Percentiles rank a stretch among this genome's conserved stretches.
Evolutionary conservation across 2,329 filamentous ascomycete genomes (phyloP).

Genomic region (Epichloe hybrida): DNA sequence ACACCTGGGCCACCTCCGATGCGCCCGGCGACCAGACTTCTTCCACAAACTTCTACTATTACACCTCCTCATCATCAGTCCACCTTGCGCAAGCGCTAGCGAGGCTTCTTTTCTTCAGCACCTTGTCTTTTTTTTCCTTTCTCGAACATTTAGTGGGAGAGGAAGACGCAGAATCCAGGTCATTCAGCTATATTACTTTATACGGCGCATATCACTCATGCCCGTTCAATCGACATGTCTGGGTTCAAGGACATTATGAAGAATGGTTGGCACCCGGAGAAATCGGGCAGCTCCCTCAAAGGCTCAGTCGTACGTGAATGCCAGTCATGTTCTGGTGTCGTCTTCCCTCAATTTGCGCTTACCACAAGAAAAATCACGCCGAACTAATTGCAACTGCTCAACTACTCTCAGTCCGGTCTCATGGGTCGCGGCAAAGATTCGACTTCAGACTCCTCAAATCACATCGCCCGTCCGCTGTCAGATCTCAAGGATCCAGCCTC

Average conservation of each 20-base stretch:
- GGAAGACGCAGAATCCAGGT: background rate
- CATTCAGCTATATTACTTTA: background rate
- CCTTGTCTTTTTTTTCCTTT: background rate
- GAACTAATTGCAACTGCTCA: background rate
- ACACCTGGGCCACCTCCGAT: constrained; percentile 1
- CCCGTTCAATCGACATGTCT: constrained; percentile 21
- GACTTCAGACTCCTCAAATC: constrained; percentile 12
- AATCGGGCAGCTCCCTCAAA: constrained; percentile 22
- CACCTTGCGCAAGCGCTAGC: background rate
- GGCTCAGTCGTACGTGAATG: constrained; percentile 26
- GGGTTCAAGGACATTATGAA: constrained; percentile 35
- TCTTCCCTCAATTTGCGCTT: background rate
- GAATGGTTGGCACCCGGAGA: constrained; percentile 39
- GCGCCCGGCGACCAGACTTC: background rate
- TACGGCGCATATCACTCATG: background rate
- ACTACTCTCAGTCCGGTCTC: constrained; percentile 28
- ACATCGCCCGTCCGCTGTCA: constrained; percentile 46
- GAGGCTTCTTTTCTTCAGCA: background rate
- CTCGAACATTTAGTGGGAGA: background rate
- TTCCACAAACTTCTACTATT: background rate
- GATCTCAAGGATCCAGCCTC: constrained; percentile 60
- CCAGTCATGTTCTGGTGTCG: constrained; percentile 2
- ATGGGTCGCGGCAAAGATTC: constrained; percentile 26
- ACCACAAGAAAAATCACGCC: constrained; percentile 1
- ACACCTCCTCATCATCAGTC: background rate